These are phyloP conservation scores for Ceratobasidium sp. DNA, from an alignment of 1,284 basidiomycete species.

Conservation along the genomic window DNA sequence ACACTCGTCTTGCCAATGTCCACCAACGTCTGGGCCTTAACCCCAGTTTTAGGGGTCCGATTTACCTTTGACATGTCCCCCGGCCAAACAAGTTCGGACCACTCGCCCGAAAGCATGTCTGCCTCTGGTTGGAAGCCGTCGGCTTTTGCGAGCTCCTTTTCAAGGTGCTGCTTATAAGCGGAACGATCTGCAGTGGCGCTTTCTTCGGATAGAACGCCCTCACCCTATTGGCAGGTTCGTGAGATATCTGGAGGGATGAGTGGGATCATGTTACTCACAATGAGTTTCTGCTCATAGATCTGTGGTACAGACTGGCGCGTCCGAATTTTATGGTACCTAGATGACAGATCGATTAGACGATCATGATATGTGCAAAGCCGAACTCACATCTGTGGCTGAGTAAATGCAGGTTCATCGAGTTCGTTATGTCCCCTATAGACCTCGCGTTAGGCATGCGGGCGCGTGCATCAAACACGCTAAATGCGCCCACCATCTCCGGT, in stretches of 20 bases:
- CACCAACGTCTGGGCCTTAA: constrained; percentile 63
- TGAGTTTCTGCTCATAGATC: constrained; percentile 81
- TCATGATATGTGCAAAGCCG: not conserved
- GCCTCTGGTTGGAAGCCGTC: constrained; percentile 63
- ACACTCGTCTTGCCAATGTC: constrained; percentile 77
- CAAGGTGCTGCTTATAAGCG: constrained; percentile 70
- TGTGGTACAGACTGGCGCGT: constrained; percentile 79
- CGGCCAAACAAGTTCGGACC: constrained; percentile 81
- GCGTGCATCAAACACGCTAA: constrained; percentile 23
- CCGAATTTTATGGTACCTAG: constrained; percentile 77
- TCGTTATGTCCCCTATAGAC: constrained; percentile 81
- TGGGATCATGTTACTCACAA: constrained; percentile 61
- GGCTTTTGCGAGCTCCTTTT: constrained; percentile 65
- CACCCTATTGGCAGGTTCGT: constrained; percentile 58
- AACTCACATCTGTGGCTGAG: constrained; percentile 78
- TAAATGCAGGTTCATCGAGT: constrained; percentile 89
- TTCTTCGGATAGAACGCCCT: constrained; percentile 64
- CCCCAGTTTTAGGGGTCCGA: constrained; percentile 74
- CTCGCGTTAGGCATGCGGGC: constrained; percentile 9
- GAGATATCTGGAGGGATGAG: constrained; percentile 14
- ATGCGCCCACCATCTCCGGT: constrained; percentile 74
- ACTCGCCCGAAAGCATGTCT: constrained; percentile 70
- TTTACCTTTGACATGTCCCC: constrained; percentile 61
- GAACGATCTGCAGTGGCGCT: constrained; percentile 65
- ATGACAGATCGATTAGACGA: not conserved